Percentiles rank a stretch among this genome's conserved stretches.
phyloP scores from a whole-genome alignment of 768 basidiomycete genomes.

The Rhizopogon vesiculosus region DNA sequence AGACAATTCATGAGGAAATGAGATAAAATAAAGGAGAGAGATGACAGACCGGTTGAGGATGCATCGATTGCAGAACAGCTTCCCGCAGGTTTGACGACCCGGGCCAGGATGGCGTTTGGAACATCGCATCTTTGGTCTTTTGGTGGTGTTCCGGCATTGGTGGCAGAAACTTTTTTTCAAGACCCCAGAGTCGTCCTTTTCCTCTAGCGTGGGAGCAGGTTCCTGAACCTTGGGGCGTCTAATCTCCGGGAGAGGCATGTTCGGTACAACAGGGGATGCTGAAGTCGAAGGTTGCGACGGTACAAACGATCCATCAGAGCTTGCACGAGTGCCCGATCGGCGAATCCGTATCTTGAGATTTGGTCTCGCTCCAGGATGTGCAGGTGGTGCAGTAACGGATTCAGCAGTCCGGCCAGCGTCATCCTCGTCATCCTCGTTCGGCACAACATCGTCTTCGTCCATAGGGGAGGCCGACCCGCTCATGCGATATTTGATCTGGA shows the following conservation, averaged over 20 bases:
- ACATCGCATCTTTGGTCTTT: conserved; percentile 32
- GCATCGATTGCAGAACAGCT: conserved; percentile 32
- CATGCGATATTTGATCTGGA: conserved; percentile 27
- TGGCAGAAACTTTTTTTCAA: conserved; percentile 25
- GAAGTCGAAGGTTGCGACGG: not conserved
- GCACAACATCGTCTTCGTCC: not conserved
- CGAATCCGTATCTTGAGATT: conserved; percentile 10
- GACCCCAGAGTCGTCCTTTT: not conserved
- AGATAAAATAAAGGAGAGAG: not conserved
- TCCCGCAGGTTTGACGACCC: conserved; percentile 18
- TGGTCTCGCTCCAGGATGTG: too few relatives aligned
- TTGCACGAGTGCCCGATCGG: not conserved
- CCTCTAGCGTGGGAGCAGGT: not conserved
- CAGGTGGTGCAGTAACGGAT: not conserved
- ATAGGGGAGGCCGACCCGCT: not conserved
- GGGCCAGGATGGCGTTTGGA: conserved; percentile 13
- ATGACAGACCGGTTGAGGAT: conserved; percentile 26
- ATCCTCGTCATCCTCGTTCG: conserved; percentile 1
- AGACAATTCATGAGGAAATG: conserved; percentile 4
- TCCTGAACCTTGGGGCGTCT: not conserved
- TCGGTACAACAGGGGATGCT: conserved; percentile 3
- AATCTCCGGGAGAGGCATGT: conserved; percentile 1
- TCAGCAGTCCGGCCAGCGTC: not conserved
- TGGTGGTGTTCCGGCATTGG: conserved; percentile 24
- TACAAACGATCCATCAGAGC: conserved; percentile 8